Base-by-base conservation (phyloP, 2,329 filamentous ascomycete species). In the Ceratocystis smalleyi region DNA sequence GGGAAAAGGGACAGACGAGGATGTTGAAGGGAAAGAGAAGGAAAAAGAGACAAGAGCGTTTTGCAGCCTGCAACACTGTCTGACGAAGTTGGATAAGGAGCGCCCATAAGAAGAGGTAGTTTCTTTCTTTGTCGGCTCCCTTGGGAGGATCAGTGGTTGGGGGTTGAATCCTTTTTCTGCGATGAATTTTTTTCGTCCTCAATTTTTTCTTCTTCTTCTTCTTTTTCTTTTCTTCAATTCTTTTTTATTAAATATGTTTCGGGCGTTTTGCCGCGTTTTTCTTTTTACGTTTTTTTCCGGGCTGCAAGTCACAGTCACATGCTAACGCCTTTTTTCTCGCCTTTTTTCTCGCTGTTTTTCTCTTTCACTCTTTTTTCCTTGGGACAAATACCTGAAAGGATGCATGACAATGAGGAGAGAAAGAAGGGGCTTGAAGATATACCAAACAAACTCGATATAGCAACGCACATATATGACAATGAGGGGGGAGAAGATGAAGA, bases 131-230 rank as follows among this genome's bases (percentile, higher is more conserved):
- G 24, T 35, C 51, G 51, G 51, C 17, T 55, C 24, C 51, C 51
- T 55, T 55, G 51, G 32, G 51, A 15, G 32, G 51, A 57, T 57
- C 51, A 57, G 27, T 57, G 51, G 51, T 35, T 57, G 51, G 51
- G 24, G 51, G 0, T 35, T 17, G 27, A 19, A 57, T 57, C 51
- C 51, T 57, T 8, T n/a, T 57, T 17, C 30, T 7, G 27, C 27
- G 5, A 1, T 3, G 1, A 27, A 27, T 27, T 27, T 27, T 27
- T 24, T 24, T 24, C 24, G 24, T 24, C 24, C 24, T 24, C 24
- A 24, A 24, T 24, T 24, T 27, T 27, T 27, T 57, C 17, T 57
- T 30, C n/a, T 32, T 5, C 27, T 2, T 32, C 5, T n/a, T 12
- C 5, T 27, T n/a, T 55, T n/a, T 30, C 10, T 19, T 54, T 10